A percentile compares a stretch with the other conserved stretches of the same genome.
Conservation (phyloP, 148 eudicot species). For the Chenopodium album region DNA sequence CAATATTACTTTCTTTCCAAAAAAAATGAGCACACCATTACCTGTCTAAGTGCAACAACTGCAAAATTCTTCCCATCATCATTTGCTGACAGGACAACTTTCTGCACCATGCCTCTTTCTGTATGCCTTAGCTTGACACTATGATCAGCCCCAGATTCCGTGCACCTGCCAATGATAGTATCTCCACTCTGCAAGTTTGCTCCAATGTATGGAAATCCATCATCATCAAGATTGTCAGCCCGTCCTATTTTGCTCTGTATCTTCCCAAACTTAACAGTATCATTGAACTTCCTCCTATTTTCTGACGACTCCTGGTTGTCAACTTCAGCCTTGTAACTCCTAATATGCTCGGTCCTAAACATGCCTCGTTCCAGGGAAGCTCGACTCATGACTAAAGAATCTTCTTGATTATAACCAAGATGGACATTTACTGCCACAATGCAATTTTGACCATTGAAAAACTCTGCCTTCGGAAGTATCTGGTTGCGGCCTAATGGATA, state of each 20-base stretch:
- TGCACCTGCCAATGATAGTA: slow-evolving; percentile 72
- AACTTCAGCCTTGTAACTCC: slow-evolving; percentile 89
- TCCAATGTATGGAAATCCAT: slow-evolving; percentile 85
- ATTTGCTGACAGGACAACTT: slow-evolving; percentile 83
- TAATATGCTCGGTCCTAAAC: slow-evolving; percentile 81
- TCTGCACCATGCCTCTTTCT: slow-evolving; percentile 93
- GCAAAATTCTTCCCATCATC: slow-evolving; percentile 95
- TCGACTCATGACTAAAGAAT: slow-evolving; percentile 89
- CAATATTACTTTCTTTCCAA: no score
- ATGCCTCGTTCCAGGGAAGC: slow-evolving; percentile 95
- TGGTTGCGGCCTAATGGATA: slow-evolving; percentile 40
- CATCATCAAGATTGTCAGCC: slow-evolving; percentile 91
- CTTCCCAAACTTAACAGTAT: slow-evolving; percentile 65
- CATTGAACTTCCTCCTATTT: slow-evolving; percentile 54
- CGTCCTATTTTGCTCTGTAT: slow-evolving; percentile 79
- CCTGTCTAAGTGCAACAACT: slow-evolving; percentile 93
- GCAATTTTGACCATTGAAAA: slow-evolving; percentile 85
- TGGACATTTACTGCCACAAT: slow-evolving; percentile 97
- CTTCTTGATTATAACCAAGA: slow-evolving; percentile 94
- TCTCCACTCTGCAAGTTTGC: slow-evolving; percentile 87
- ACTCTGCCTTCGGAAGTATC: slow-evolving; percentile 63
- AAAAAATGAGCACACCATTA: slow-evolving; percentile 12
- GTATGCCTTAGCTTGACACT: slow-evolving; percentile 90
- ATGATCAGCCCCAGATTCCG: slow-evolving; percentile 81
- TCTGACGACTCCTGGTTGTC: slow-evolving; percentile 59